Percentiles rank a stretch among this genome's conserved stretches.
Conservation (phyloP, 2,329 filamentous ascomycete genomes). For the Cladosporium oxysporum region DNA sequence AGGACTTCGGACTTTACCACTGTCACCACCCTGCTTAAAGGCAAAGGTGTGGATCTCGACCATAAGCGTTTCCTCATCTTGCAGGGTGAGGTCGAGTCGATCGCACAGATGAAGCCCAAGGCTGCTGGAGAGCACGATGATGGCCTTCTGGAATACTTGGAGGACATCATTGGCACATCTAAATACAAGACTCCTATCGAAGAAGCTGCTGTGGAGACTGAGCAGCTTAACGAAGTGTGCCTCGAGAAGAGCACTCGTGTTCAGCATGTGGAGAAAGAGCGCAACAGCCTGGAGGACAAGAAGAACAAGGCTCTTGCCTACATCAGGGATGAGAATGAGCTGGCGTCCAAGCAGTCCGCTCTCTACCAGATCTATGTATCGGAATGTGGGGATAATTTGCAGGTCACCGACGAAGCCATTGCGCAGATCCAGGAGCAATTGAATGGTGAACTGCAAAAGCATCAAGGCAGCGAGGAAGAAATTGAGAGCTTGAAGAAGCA, state of each 20-base stretch:
- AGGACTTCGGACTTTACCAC: constrained; percentile 88
- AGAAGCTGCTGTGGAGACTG: constrained; percentile 85
- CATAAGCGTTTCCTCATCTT: constrained; percentile 98
- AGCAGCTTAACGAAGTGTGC: constrained; percentile 90
- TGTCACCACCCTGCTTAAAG: constrained; percentile 83
- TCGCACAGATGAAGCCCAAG: constrained; percentile 98
- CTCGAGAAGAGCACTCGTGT: constrained; percentile 93
- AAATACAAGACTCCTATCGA: constrained; percentile 98
- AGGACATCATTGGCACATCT: constrained; percentile 98
- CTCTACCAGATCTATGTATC: constrained; percentile 90
- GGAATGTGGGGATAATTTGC: constrained; percentile 85
- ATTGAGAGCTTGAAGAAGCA: constrained; percentile 88
- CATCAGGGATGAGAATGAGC: constrained; percentile 89
- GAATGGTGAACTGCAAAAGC: constrained; percentile 84
- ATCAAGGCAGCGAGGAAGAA: constrained; percentile 82
- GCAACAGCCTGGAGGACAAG: constrained; percentile 87
- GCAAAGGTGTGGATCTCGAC: constrained; percentile 89
- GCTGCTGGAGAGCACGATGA: constrained; percentile 94
- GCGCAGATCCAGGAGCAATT: constrained; percentile 86
- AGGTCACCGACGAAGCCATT: constrained; percentile 86
- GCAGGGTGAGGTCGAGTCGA: constrained; percentile 97
- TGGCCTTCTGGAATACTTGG: constrained; percentile 90
- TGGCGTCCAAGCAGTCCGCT: constrained; percentile 83
- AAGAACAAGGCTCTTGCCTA: constrained; percentile 91
- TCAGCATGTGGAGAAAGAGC: constrained; percentile 97